Evolutionary conservation across 148 eudicot species (phyloP).

Genomic region (Camellia granthamiana): DNA sequence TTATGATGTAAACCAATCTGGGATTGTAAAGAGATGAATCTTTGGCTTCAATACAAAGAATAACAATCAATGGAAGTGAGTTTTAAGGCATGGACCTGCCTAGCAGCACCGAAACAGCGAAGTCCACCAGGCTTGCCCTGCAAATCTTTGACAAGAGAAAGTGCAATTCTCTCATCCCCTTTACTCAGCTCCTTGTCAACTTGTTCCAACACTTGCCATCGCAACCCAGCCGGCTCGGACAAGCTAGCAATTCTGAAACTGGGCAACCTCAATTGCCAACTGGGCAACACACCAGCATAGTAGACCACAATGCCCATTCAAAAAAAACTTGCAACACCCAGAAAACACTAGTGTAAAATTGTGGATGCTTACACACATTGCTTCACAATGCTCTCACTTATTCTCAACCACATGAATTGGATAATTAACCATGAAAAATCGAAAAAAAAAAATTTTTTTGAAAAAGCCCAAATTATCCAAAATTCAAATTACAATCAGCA

Average conservation of each 20-base stretch:
- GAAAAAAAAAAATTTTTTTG: too few species aligned
- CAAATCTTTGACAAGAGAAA: slow-evolving; percentile 58
- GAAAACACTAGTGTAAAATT: neutral
- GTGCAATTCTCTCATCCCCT: slow-evolving; percentile 73
- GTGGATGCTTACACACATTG: neutral
- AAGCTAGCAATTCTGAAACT: slow-evolving; percentile 17
- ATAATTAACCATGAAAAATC: slow-evolving; percentile 12
- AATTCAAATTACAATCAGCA: too few species aligned
- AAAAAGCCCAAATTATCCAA: too few species aligned
- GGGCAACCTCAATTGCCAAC: neutral
- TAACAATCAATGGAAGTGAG: neutral
- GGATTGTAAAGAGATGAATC: neutral
- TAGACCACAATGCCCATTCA: slow-evolving; percentile 18
- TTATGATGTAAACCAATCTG: neutral
- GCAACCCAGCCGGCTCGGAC: slow-evolving; percentile 17
- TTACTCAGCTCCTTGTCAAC: slow-evolving; percentile 60
- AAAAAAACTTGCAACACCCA: neutral
- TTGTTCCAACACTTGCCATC: slow-evolving; percentile 53
- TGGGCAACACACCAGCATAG: slow-evolving; percentile 3
- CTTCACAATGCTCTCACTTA: neutral
- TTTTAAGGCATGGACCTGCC: slow-evolving; percentile 52
- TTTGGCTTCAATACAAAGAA: neutral
- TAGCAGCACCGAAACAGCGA: slow-evolving; percentile 81
- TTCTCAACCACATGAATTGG: slow-evolving; percentile 26
- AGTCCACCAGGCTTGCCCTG: slow-evolving; percentile 55